Evolutionary conservation across 768 basidiomycete genomes (phyloP), one percentile per base, ranked within the genome.

Genomic region (Boletus rufocinnamomeus): DNA sequence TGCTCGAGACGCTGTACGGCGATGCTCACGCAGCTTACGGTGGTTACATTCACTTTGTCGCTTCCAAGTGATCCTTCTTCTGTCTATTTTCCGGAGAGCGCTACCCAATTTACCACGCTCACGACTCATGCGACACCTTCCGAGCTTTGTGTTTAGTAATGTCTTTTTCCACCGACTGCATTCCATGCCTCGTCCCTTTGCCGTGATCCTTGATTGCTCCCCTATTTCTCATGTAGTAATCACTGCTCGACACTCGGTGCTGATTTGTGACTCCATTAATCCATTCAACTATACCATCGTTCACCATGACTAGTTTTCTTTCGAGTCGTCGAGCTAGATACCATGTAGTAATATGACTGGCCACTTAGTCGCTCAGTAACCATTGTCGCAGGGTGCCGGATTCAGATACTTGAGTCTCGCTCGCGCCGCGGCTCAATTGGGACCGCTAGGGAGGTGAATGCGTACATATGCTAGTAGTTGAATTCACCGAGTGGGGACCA

Each of bases 1-100:
- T 72, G 11, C 63, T 74, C 17, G 40, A 60, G 47, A 70, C 66
- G 4, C 58, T 74, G 17, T 70, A 59, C 2, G 54, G 61, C 0
- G 68, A 72, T 34, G 52, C 71, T 11, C 60, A 62, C 13, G 57
- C 60, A 14, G 72, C 72, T 14, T 72, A 72, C 21, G 49, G 57
- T n/a, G 72, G 68, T 27, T 74, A 62, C 38, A 7, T 41, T 6
- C 56, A 55, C 25, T 48, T 60, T 21, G 14, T 4, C 9, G n/a
- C 54, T 61, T 57, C 54, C n/a, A 51, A 43, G 27, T 67, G 58
- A 59, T 56, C 11, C 10, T 4, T 32, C 21, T 23, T 45, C 35
- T 10, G 1, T 52, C 10, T 14, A 2, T n/a, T 50, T 50, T n/a
- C 6, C 27, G n/a, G n/a, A 35, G 17, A 28, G 32, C 32, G 6